phyloP scores from a whole-genome alignment of 2,329 filamentous ascomycete genomes.

The Fusarium siculi region DNA sequence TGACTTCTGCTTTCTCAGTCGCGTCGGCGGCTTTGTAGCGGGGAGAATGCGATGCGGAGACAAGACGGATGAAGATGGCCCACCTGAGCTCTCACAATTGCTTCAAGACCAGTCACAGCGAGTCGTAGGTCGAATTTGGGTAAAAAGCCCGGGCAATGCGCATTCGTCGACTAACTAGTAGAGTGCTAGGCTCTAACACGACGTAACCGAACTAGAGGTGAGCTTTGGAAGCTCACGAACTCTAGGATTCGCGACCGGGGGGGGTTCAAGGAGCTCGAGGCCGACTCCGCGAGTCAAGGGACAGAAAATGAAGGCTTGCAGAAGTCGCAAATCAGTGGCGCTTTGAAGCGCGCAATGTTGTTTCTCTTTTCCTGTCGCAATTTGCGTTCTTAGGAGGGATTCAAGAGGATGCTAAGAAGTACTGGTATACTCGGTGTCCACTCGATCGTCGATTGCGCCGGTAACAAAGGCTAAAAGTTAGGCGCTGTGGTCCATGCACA shows the following conservation, averaged over 20 bases:
- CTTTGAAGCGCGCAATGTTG: conserved; percentile 8
- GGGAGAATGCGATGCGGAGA: conserved; percentile 32
- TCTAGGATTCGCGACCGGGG: conserved; percentile 9
- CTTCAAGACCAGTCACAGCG: conserved; percentile 1
- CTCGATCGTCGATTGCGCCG: conserved; percentile 25
- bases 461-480: conserved; percentile 1
- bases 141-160: conserved; percentile 1
- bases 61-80: conserved; percentile 7
- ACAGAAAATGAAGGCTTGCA: neutral
- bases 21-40: conserved; percentile 24
- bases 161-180: conserved; percentile 6
- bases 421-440: conserved; percentile 4
- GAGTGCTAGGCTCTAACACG: conserved; percentile 10
- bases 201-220: conserved; percentile 18
- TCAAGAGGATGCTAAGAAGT: neutral
- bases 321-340: conserved; percentile 1
- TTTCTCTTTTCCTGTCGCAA: neutral
- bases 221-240: conserved; percentile 21
- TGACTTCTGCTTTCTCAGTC: conserved; percentile 12
- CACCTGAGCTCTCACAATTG: conserved; percentile 19
- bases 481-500: conserved; percentile 29
- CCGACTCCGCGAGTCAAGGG: conserved; percentile 21
- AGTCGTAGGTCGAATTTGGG: neutral
- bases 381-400: neutral
- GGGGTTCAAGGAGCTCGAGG: conserved; percentile 14